These are phyloP conservation scores for Cordyceps pruinosa DNA, from an alignment of 2,329 filamentous ascomycete species.

Conservation along the genomic window DNA sequence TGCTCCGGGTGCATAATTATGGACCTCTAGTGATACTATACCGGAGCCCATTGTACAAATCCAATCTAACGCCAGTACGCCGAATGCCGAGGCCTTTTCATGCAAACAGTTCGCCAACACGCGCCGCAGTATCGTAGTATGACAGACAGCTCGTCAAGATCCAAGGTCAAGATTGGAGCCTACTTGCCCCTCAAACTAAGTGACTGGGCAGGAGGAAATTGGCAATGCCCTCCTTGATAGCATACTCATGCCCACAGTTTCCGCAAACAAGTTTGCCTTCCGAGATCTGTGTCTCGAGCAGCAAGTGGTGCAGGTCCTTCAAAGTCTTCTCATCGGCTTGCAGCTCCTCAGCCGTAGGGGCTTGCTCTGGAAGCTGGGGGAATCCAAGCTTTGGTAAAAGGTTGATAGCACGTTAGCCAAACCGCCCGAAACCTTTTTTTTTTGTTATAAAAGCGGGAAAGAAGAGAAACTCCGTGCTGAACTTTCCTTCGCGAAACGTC, in stretches of 20 bases:
- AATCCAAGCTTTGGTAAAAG: constrained; percentile 60
- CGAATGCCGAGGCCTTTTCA: neutral
- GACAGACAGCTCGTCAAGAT: neutral
- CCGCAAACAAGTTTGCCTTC: constrained; percentile 87
- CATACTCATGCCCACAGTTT: constrained; percentile 89
- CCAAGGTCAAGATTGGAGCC: neutral
- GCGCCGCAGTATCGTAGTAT: neutral
- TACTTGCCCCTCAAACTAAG: constrained; percentile 50
- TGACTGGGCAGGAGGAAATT: constrained; percentile 94
- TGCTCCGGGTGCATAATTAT: neutral
- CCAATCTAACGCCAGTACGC: constrained; percentile 3
- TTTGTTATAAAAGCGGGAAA: no score
- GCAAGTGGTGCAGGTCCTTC: constrained; percentile 69
- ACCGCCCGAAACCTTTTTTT: neutral
- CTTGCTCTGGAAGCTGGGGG: constrained; percentile 58
- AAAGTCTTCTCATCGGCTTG: constrained; percentile 62
- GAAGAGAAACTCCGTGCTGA: neutral
- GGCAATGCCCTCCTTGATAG: constrained; percentile 89
- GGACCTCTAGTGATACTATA: neutral
- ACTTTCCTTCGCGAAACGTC: neutral
- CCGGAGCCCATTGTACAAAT: neutral
- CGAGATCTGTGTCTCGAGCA: constrained; percentile 83
- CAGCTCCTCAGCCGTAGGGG: constrained; percentile 56
- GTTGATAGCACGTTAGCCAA: neutral
- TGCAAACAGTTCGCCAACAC: neutral